Percentiles rank a stretch among this genome's conserved stretches.
phyloP scores from a whole-genome alignment of 2,329 filamentous ascomycete species.

The Penicillium sp. region DNA sequence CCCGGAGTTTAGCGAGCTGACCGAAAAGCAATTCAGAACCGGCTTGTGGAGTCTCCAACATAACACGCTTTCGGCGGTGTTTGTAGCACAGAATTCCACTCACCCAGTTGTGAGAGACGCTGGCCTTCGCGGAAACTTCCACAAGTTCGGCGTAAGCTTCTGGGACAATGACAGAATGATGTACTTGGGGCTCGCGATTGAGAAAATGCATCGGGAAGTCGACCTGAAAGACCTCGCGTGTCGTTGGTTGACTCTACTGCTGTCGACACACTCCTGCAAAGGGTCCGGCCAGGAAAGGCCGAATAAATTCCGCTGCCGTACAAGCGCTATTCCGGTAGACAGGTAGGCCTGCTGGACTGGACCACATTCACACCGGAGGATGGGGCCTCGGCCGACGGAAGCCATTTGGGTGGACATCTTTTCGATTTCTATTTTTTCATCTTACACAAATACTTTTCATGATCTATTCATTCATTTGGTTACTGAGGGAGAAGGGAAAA shows the following conservation, averaged over 20 bases:
- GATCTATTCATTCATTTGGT: neutral
- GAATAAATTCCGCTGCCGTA: neutral
- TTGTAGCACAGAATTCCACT: neutral
- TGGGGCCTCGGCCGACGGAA: neutral
- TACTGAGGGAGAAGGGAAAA: neutral
- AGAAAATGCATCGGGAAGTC: rapidly evolving
- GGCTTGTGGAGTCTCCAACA: neutral
- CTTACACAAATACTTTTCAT: neutral
- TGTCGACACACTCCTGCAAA: too few relatives aligned
- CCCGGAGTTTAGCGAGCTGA: rapidly evolving
- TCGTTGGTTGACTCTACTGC: neutral
- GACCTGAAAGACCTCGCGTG: neutral
- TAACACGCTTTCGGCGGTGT: rapidly evolving
- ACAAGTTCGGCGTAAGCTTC: neutral
- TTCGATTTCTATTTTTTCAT: neutral
- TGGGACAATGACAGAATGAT: neutral
- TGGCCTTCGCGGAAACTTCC: neutral
- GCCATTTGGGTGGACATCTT: neutral
- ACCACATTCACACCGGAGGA: neutral
- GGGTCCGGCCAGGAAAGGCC: too few relatives aligned
- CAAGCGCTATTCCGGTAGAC: neutral
- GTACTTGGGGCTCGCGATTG: rapidly evolving
- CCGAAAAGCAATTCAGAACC: rapidly evolving
- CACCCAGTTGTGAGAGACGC: neutral
- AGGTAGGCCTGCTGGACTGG: neutral